Evolutionary conservation across 768 basidiomycete genomes (phyloP).

Genomic region (Boletales sp.): DNA sequence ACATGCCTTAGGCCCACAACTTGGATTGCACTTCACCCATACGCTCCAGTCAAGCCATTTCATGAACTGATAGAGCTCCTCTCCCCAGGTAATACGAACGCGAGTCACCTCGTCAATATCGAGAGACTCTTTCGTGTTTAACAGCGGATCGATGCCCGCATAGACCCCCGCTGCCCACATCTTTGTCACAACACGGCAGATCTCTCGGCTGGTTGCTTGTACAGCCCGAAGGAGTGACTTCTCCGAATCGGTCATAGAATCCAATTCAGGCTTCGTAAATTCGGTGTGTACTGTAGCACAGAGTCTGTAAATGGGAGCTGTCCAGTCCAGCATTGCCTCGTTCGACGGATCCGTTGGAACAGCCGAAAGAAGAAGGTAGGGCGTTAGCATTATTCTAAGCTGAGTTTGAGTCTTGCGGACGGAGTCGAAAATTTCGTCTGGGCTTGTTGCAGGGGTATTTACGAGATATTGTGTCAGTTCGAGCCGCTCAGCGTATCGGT

Average conservation of each 20-base stretch:
- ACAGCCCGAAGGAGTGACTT: slow-evolving; percentile 18
- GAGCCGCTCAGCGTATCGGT: slow-evolving; percentile 12
- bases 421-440: neutral
- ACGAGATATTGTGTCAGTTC: slow-evolving; percentile 33
- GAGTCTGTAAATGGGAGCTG: neutral
- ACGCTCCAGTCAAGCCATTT: slow-evolving; percentile 36
- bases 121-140: neutral
- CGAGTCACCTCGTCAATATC: neutral
- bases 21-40: neutral
- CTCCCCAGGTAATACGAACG: slow-evolving; percentile 29
- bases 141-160: neutral
- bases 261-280: neutral
- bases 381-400: slow-evolving; percentile 21
- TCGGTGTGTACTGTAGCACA: neutral
- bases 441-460: slow-evolving; percentile 13
- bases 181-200: slow-evolving; percentile 35
- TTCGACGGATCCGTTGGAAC: neutral
- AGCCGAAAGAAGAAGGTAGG: slow-evolving; percentile 3
- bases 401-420: slow-evolving; percentile 6
- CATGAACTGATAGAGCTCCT: slow-evolving; percentile 34
- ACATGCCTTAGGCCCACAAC: slow-evolving; percentile 27
- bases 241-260: neutral
- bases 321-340: slow-evolving; percentile 8
- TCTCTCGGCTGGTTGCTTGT: slow-evolving; percentile 36
- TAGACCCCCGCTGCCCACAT: slow-evolving; percentile 28